Evolutionary conservation across 345 rosid genomes (phyloP).

Genomic region (Dipteronia sinensis): DNA sequence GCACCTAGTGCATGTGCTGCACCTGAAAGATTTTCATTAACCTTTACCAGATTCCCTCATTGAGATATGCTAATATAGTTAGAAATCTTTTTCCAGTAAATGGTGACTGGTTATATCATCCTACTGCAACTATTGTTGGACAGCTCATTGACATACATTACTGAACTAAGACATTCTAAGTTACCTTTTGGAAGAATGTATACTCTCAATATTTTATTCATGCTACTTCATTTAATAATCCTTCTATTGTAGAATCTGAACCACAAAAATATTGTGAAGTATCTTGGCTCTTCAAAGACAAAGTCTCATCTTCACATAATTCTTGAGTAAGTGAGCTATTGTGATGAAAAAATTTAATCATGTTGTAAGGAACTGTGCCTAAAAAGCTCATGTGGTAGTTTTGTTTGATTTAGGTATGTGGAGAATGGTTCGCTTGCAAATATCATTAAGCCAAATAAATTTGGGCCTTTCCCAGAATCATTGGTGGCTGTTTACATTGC

Average conservation of each 20-base stretch:
- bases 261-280: constrained; percentile 97
- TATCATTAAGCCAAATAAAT: constrained; percentile 96
- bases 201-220: constrained; percentile 14
- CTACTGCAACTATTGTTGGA: neutral
- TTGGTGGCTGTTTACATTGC: constrained; percentile 97
- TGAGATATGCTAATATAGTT: neutral
- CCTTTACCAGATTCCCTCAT: neutral
- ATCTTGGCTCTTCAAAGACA: constrained; percentile 95
- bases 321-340: constrained; percentile 77
- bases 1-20: neutral
- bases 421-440: constrained; percentile 99
- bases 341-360: neutral
- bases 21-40: constrained; percentile 5
- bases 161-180: neutral
- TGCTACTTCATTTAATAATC: constrained; percentile 17
- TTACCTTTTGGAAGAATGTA: constrained; percentile 5
- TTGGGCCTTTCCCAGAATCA: constrained; percentile 98
- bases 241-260: constrained; percentile 73
- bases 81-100: neutral
- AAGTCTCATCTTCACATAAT: constrained; percentile 93
- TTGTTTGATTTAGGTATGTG: constrained; percentile 67
- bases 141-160: neutral
- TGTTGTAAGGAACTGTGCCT: constrained; percentile 12
- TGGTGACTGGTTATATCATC: neutral
- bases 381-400: constrained; percentile 16